Evolutionary conservation across 345 rosid genomes (phyloP), one percentile per base, ranked within the genome.

Genomic region (Rhodomyrtus tomentosa): DNA sequence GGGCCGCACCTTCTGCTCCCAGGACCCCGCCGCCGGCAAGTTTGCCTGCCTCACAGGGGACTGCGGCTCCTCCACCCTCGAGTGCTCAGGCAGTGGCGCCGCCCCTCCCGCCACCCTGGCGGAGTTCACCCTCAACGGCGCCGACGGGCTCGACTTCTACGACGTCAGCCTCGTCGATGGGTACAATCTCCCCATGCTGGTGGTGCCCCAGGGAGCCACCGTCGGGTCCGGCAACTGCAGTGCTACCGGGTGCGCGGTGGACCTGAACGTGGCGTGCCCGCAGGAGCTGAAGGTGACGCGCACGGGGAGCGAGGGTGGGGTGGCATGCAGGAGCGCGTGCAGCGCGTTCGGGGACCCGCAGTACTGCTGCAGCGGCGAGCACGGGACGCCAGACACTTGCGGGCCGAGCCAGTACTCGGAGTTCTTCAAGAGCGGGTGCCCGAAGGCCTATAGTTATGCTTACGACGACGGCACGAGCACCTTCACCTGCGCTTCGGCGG

Each of bases 131-230:
- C 89, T 93, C 8, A 85, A 91, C 74, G 92, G 93, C 42, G 87
- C 91, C 0, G 87, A 55, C 2, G 92, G 93, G 62, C 88, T 89
- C 1, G 96, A 93, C 82, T 93, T 93, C 88, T 94, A 88, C 87
- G 95, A 92, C 84, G 93, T 94, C 3, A 92, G 95, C 87, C 92
- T 94, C 20, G 98, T 93, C 38, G 96, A 93, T 62, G 96, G 98
- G 10, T 94, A 89, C 88, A 94, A 94, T 89, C 89, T 94, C 50
- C 94, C 98, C 1, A 86, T 93, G 92, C 80, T 84, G 45, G 88
- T 94, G 11, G 84, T 86, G 32, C 95, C 98, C 3, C 90, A 53
- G 16, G 95, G 94, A 1, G 92, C 88, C 16, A 15, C 83, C 2
- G 20, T 83, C 54, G 42, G 42, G 58, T 83, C 36, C 2, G 91